Evolutionary conservation across 2,329 filamentous ascomycete genomes (phyloP).

Genomic region (Mollisia scopiformis): DNA sequence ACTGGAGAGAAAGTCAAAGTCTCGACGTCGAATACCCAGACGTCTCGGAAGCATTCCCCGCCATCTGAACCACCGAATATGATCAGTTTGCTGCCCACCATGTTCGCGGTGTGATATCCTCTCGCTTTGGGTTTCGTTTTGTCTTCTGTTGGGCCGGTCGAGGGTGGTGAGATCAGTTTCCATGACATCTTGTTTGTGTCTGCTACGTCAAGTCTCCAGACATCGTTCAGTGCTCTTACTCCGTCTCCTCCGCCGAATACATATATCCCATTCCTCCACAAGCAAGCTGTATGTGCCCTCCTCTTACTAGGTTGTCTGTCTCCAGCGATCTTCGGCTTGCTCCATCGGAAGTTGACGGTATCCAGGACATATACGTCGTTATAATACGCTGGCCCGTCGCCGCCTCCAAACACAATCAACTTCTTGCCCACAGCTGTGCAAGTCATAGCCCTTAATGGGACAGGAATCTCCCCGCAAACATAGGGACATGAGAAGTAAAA

Average conservation of each 20-base stretch:
- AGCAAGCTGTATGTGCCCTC: conserved; percentile 70
- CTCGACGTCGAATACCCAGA: conserved; percentile 74
- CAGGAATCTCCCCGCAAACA: conserved; percentile 66
- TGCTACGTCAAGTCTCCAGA: conserved; percentile 72
- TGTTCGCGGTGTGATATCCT: conserved; percentile 74
- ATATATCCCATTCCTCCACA: conserved; percentile 73
- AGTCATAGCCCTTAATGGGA: conserved; percentile 71
- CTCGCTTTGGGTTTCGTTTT: conserved; percentile 62
- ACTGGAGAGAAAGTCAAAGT: conserved; percentile 62
- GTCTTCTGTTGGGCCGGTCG: conserved; percentile 44
- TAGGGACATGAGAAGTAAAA: conserved; percentile 71
- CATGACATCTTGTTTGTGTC: conserved; percentile 70
- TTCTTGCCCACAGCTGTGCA: conserved; percentile 73
- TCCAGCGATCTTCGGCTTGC: conserved; percentile 59
- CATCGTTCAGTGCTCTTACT: conserved; percentile 70
- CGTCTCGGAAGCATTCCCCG: conserved; percentile 72
- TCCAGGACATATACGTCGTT: conserved; percentile 75
- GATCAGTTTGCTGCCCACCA: conserved; percentile 73
- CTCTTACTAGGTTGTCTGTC: conserved; percentile 62
- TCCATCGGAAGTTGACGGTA: conserved; percentile 70
- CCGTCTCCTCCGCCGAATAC: conserved; percentile 74
- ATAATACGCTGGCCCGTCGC: conserved; percentile 72
- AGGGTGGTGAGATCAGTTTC: conserved; percentile 58
- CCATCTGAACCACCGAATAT: conserved; percentile 73
- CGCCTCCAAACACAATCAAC: conserved; percentile 70